These are phyloP conservation scores for Vicia faba DNA, from an alignment of 306 rosid species.

Conservation along the genomic window DNA sequence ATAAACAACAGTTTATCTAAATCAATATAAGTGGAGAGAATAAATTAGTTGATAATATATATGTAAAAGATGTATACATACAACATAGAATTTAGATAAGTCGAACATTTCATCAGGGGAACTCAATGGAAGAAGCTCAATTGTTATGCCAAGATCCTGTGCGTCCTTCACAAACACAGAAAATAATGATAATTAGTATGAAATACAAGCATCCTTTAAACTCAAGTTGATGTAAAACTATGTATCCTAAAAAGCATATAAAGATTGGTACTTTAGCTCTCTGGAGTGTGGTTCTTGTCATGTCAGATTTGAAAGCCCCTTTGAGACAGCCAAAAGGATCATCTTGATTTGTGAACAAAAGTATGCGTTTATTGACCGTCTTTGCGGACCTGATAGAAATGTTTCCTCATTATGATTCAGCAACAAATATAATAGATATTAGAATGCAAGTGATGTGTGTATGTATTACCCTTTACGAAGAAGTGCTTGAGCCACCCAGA, in stretches of 20 bases:
- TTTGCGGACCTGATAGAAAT: slow-evolving; percentile 67
- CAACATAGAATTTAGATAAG: slow-evolving; percentile 72
- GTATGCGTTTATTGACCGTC: slow-evolving; percentile 78
- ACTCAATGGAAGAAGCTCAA: slow-evolving; percentile 89
- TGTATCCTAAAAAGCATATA: slow-evolving; percentile 30
- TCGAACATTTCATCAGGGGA: slow-evolving; percentile 56
- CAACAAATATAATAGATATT: slow-evolving; percentile 1
- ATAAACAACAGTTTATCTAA: slow-evolving; percentile 6
- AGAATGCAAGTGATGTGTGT: slow-evolving; percentile 5
- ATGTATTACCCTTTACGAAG: slow-evolving; percentile 80
- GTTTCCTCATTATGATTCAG: slow-evolving; percentile 23
- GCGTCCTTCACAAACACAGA: slow-evolving; percentile 67
- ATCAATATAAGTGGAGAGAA: slow-evolving; percentile 18
- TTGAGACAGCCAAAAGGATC: slow-evolving; percentile 82
- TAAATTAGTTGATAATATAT: slow-evolving; percentile 12
- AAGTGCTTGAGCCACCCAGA: slow-evolving; percentile 93
- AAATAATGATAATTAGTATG: slow-evolving; percentile 15
- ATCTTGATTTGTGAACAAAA: slow-evolving; percentile 87
- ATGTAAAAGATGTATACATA: slow-evolving; percentile 47
- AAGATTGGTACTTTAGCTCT: slow-evolving; percentile 72
- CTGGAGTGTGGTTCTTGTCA: slow-evolving; percentile 86
- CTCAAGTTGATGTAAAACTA: slow-evolving; percentile 26
- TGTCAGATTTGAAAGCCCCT: slow-evolving; percentile 71
- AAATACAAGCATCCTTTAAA: slow-evolving; percentile 33
- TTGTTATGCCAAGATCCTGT: slow-evolving; percentile 82